Evolutionary conservation across 1,284 basidiomycete genomes (phyloP).

Genomic region (Malassezia yamatoensis): DNA sequence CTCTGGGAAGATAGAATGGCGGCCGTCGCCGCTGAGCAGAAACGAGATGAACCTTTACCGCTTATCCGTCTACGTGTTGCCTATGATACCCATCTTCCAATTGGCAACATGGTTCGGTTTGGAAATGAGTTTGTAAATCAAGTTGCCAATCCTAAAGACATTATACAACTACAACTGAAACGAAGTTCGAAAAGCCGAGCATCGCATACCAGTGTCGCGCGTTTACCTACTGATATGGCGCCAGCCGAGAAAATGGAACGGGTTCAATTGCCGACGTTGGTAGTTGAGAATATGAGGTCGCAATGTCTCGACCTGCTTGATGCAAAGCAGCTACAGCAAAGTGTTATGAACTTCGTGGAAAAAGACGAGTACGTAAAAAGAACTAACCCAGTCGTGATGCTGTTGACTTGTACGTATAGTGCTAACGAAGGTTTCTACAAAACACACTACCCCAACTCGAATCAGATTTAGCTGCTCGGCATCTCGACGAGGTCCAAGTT

Average conservation of each 20-base stretch:
- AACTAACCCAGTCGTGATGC: slow-evolving; percentile 21
- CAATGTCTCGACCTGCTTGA: slow-evolving; percentile 41
- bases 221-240: slow-evolving; percentile 23
- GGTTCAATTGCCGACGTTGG: slow-evolving; percentile 31
- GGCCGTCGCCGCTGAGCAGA: slow-evolving; percentile 49
- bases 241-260: slow-evolving; percentile 34
- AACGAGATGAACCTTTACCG: slow-evolving; percentile 54
- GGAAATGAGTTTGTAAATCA: slow-evolving; percentile 86
- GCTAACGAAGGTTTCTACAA: slow-evolving; percentile 19
- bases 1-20: slow-evolving; percentile 65
- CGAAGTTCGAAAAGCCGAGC: slow-evolving; percentile 6
- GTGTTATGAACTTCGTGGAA: slow-evolving; percentile 40
- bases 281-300: slow-evolving; percentile 31
- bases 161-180: slow-evolving; percentile 57
- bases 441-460: slow-evolving; percentile 26
- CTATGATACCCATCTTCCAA: slow-evolving; percentile 34
- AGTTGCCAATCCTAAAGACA: slow-evolving; percentile 86
- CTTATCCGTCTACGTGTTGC: slow-evolving; percentile 65
- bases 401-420: slow-evolving; percentile 16
- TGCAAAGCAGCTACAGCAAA: slow-evolving; percentile 29
- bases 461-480: slow-evolving; percentile 23
- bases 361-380: slow-evolving; percentile 30
- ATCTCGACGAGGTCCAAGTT: slow-evolving; percentile 30
- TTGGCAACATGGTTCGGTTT: slow-evolving; percentile 77
- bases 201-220: slow-evolving; percentile 16